These are phyloP conservation scores for Trichophyton rubrum DNA, from an alignment of 2,329 filamentous ascomycete genomes.

Conservation along the genomic window DNA sequence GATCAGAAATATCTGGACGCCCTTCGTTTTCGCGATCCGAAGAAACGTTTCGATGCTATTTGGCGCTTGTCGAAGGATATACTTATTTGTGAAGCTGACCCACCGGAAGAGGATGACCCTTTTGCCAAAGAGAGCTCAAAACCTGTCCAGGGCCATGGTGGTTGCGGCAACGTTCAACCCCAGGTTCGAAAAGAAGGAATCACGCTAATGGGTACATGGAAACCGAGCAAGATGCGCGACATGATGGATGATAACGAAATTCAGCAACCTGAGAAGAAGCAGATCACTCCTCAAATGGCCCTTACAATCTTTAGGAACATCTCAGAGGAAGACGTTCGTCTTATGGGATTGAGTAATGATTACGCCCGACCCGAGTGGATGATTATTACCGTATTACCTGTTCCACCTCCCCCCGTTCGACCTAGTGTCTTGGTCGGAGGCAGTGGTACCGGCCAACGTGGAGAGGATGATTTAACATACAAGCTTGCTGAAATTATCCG, in stretches of 20 bases:
- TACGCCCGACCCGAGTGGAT: conserved; percentile 98
- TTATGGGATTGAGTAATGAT: conserved; percentile 86
- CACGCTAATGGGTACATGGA: conserved; percentile 67
- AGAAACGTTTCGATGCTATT: conserved; percentile 82
- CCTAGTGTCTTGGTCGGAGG: conserved; percentile 97
- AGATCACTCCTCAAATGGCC: conserved; percentile 72
- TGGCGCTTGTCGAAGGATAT: conserved; percentile 89
- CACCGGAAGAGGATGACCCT: conserved; percentile 53
- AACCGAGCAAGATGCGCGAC: conserved; percentile 52
- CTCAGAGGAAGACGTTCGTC: conserved; percentile 62
- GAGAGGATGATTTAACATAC: conserved; percentile 98
- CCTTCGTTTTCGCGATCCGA: conserved; percentile 76
- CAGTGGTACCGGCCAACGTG: conserved; percentile 78
- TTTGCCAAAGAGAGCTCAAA: conserved; percentile 52
- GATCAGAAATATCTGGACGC: conserved; percentile 75
- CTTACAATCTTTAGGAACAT: conserved; percentile 80
- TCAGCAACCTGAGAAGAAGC: conserved; percentile 63
- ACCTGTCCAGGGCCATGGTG: conserved; percentile 56
- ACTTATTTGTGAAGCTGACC: conserved; percentile 68
- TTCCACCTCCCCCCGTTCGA: conserved; percentile 87
- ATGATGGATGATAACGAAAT: conserved; percentile 54
- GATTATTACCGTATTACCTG: conserved; percentile 86
- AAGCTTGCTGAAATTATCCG: conserved; percentile 98
- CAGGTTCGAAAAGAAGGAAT: conserved; percentile 78
- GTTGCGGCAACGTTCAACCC: conserved; percentile 85